phyloP scores from a whole-genome alignment of 2,329 filamentous ascomycete genomes.

The Phialocephala sp. region DNA sequence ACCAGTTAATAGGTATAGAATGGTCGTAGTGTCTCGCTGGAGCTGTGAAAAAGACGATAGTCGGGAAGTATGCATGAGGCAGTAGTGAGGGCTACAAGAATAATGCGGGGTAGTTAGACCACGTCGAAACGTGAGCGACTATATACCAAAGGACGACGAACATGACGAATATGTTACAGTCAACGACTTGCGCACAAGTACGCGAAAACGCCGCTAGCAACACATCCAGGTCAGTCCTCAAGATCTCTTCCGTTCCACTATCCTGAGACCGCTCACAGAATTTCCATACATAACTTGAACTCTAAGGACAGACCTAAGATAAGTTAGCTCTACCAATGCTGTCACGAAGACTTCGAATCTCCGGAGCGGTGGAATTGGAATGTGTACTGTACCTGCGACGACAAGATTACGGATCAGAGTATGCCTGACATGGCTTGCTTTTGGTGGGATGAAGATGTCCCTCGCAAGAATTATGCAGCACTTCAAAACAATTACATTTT shows the following conservation, averaged over 20 bases:
- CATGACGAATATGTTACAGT: neutral
- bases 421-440: neutral
- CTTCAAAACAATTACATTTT: neutral
- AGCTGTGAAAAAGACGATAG: neutral
- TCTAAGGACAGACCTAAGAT: neutral
- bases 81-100: neutral
- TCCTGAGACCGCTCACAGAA: neutral
- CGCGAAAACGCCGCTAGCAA: neutral
- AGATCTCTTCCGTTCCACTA: neutral
- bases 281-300: neutral
- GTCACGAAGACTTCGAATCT: neutral
- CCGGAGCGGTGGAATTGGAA: neutral
- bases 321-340: neutral
- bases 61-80: neutral
- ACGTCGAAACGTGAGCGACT: neutral
- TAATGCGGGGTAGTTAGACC: neutral
- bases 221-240: neutral
- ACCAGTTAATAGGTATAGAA: slow-evolving; percentile 50
- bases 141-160: neutral
- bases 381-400: neutral
- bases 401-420: neutral
- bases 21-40: slow-evolving; percentile 8
- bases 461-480: neutral
- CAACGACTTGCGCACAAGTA: neutral
- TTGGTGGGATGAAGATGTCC: neutral